Evolutionary conservation across 441 rosid species (phyloP).

Genomic region (Pelargonium fulgidum): DNA sequence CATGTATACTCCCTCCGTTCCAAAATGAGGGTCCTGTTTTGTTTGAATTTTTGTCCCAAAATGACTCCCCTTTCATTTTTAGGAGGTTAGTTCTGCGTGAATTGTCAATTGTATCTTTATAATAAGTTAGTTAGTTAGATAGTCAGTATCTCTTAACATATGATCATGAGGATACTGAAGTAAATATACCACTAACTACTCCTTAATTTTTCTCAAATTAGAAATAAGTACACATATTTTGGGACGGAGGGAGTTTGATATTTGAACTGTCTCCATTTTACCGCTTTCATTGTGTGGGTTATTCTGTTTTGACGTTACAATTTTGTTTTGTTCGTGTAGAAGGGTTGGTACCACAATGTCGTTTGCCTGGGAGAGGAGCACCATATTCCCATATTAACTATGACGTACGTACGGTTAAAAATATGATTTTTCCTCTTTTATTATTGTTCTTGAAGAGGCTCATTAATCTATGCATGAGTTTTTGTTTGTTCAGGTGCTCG

Average conservation of each 20-base stretch:
- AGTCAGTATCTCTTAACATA: too few relatives aligned
- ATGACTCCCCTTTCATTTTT: neutral
- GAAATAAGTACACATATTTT: too few relatives aligned
- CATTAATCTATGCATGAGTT: neutral
- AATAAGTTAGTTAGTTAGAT: too few relatives aligned
- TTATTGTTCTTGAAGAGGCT: neutral
- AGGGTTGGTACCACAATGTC: conserved; percentile 62
- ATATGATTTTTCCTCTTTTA: too few relatives aligned
- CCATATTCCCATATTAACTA: conserved; percentile 60
- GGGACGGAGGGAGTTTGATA: too few relatives aligned
- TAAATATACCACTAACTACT: too few relatives aligned
- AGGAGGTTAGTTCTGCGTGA: neutral
- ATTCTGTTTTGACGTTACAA: neutral
- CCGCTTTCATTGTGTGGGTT: neutral
- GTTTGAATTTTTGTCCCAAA: neutral
- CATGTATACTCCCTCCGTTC: neutral
- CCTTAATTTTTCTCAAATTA: too few relatives aligned
- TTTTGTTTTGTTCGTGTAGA: conserved; percentile 33
- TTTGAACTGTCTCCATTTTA: neutral
- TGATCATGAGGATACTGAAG: too few relatives aligned
- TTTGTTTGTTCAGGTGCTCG: conserved; percentile 44
- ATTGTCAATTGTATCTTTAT: neutral
- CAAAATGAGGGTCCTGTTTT: too few relatives aligned
- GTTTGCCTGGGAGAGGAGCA: conserved; percentile 63
- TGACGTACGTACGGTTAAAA: conserved; percentile 57